Percentiles rank a stretch among this genome's conserved stretches.
These are phyloP conservation scores for Colletotrichum sp. DNA, from an alignment of 2,329 filamentous ascomycete species.

Conservation along the genomic window DNA sequence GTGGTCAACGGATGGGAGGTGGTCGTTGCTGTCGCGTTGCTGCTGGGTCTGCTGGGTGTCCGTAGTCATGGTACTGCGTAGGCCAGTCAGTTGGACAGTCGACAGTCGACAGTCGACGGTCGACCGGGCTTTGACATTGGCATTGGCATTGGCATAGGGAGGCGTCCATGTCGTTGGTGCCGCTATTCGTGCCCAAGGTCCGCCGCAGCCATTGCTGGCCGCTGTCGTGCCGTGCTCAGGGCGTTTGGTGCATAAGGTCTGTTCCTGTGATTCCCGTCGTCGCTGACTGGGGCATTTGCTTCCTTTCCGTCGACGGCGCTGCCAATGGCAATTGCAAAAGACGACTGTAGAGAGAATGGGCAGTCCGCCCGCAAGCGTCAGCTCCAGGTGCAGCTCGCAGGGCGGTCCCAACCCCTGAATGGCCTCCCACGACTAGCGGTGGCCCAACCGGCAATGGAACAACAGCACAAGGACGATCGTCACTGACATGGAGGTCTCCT, in stretches of 20 bases:
- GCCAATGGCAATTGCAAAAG: not conserved
- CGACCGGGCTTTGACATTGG: not conserved
- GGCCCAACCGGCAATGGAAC: conserved; percentile 1
- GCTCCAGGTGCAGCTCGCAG: conserved; percentile 3
- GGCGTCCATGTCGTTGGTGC: not conserved
- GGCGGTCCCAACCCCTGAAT: conserved; percentile 12
- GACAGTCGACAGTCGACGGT: not conserved
- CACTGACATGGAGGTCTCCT: not conserved
- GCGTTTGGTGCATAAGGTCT: not conserved
- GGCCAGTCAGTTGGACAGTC: not conserved
- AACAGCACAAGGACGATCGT: conserved; percentile 6
- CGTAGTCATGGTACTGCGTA: not conserved
- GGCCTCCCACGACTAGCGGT: not conserved
- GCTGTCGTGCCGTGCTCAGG: not conserved
- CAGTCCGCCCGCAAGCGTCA: not conserved
- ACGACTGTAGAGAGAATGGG: not conserved
- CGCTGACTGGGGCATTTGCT: not conserved
- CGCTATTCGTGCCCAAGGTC: not conserved
- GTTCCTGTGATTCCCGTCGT: not conserved
- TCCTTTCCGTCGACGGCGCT: not conserved
- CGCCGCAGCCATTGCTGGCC: not conserved
- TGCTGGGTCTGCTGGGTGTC: not conserved
- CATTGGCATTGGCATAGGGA: not conserved
- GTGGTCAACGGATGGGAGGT: not conserved
- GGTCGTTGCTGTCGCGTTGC: not conserved